phyloP scores from a whole-genome alignment of 2,329 filamentous ascomycete genomes.

The Aspergillus fumigatiaffinis region DNA sequence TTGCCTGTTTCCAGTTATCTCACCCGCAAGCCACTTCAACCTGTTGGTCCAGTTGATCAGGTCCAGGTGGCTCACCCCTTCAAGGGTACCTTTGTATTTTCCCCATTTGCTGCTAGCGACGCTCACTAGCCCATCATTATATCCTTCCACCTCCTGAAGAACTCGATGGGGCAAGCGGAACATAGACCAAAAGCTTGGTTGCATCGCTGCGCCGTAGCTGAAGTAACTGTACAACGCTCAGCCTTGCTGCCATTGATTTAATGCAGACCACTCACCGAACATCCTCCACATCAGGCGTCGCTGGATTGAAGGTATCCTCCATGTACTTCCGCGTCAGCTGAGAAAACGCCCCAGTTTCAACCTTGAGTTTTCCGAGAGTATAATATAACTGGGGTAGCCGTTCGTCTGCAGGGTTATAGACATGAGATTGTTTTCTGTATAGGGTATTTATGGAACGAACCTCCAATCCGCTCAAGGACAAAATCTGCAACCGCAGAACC shows the following conservation, averaged over 20 bases:
- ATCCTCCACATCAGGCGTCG: slow-evolving; percentile 52
- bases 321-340: slow-evolving; percentile 60
- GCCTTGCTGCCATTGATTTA: slow-evolving; percentile 1
- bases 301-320: slow-evolving; percentile 55
- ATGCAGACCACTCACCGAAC: slow-evolving; percentile 40
- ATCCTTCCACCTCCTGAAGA: slow-evolving; percentile 51
- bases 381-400: slow-evolving; percentile 54
- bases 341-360: slow-evolving; percentile 59
- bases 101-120: slow-evolving; percentile 60
- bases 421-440: not conserved
- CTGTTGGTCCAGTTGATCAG: slow-evolving; percentile 65
- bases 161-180: slow-evolving; percentile 56
- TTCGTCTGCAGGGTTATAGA: slow-evolving; percentile 42
- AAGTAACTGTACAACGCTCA: slow-evolving; percentile 46
- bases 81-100: slow-evolving; percentile 59
- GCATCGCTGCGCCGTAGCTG: slow-evolving; percentile 58
- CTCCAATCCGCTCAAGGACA: slow-evolving; percentile 55
- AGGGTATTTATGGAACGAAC: slow-evolving; percentile 28
- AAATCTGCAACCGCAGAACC: slow-evolving; percentile 61
- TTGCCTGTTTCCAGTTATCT: slow-evolving; percentile 52
- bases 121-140: slow-evolving; percentile 61
- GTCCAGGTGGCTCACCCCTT: slow-evolving; percentile 62
- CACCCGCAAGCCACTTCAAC: slow-evolving; percentile 55
- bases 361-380: slow-evolving; percentile 50
- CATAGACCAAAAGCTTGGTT: slow-evolving; percentile 53